Conservation (phyloP, 495 filamentous ascomycete species). For the Hypoxylon perforatum region DNA sequence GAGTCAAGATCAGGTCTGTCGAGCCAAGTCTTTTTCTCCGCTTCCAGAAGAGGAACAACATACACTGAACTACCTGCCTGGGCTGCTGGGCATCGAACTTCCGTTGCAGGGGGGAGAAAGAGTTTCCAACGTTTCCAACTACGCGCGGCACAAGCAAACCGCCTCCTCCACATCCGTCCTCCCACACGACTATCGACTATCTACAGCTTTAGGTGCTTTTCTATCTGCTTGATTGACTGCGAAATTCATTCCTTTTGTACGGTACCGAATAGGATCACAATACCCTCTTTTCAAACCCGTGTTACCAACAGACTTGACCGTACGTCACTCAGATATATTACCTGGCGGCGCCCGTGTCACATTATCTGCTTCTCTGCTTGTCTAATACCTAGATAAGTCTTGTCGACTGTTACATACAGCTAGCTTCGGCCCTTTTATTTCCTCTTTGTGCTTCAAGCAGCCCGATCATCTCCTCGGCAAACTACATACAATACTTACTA, state of each 20-base stretch:
- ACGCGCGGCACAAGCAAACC: constrained; percentile 41
- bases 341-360: constrained; percentile 37
- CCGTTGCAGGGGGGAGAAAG: constrained; percentile 18
- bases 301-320: constrained; percentile 18
- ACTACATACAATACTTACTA: too few relatives aligned
- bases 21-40: constrained; percentile 37
- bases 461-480: constrained; percentile 39
- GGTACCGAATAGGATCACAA: constrained; percentile 21
- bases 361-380: too few relatives aligned
- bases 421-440: constrained; percentile 47
- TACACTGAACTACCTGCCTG: not conserved
- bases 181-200: constrained; percentile 30
- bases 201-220: constrained; percentile 8
- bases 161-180: constrained; percentile 14
- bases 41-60: constrained; percentile 26
- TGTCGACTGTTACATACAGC: constrained; percentile 37
- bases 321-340: constrained; percentile 43
- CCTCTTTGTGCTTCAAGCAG: constrained; percentile 39
- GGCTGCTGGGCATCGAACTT: constrained; percentile 28
- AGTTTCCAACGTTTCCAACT: constrained; percentile 6
- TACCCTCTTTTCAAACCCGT: constrained; percentile 17
- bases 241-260: constrained; percentile 29
- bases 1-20: constrained; percentile 22
- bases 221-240: constrained; percentile 11
- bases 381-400: constrained; percentile 28